Conservation (phyloP, 2,329 filamentous ascomycete species). For the Colletotrichum limetticola region DNA sequence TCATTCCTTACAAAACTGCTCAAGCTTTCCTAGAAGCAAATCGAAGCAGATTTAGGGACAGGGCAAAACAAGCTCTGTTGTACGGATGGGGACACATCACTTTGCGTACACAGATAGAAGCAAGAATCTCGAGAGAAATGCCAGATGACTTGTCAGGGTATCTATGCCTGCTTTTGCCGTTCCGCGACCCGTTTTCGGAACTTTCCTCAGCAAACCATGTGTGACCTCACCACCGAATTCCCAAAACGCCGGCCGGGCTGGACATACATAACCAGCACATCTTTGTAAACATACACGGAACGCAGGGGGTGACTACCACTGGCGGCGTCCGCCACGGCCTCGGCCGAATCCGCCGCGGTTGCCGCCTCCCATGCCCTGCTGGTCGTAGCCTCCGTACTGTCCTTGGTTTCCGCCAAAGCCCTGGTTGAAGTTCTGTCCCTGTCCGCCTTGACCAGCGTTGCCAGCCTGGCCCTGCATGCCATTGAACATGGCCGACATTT, state of each 20-base stretch:
- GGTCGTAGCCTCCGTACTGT: constrained; percentile 61
- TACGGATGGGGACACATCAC: too few species aligned
- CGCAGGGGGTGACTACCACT: constrained; percentile 10
- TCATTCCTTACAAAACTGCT: neutral
- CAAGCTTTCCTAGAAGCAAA: neutral
- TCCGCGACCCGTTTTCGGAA: constrained; percentile 18
- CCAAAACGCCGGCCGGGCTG: constrained; percentile 30
- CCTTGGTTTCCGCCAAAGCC: constrained; percentile 65
- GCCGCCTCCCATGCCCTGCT: constrained; percentile 57
- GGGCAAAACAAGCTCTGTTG: too few species aligned
- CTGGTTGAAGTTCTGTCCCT: constrained; percentile 62
- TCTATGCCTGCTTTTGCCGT: constrained; percentile 33
- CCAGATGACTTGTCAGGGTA: constrained; percentile 35
- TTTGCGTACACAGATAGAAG: neutral
- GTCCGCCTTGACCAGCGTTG: constrained; percentile 57
- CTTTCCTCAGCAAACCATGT: constrained; percentile 21
- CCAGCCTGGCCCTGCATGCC: constrained; percentile 63
- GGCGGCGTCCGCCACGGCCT: constrained; percentile 45
- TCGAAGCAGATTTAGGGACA: too few species aligned
- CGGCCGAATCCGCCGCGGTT: constrained; percentile 44
- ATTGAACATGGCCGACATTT: constrained; percentile 69
- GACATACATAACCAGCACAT: constrained; percentile 16
- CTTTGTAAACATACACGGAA: constrained; percentile 3
- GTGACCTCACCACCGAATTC: constrained; percentile 23
- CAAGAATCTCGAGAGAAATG: constrained; percentile 11